phyloP scores from a whole-genome alignment of 257 asterid genomes.

The Oldenlandia corymbosa region DNA sequence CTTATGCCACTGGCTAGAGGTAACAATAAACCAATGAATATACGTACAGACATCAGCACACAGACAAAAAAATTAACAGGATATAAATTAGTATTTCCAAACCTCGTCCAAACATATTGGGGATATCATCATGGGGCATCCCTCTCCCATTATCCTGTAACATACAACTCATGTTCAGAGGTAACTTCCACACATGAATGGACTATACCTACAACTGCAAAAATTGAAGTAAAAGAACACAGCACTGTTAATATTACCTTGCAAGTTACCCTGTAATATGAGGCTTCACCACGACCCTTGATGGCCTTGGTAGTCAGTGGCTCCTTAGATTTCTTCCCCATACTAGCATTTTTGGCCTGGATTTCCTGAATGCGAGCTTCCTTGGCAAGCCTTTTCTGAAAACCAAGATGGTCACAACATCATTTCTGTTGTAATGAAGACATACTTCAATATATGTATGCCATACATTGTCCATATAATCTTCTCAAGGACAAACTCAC shows the following conservation, averaged over 20 bases:
- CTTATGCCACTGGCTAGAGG: background rate
- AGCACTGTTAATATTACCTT: slow-evolving; percentile 40
- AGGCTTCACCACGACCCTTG: slow-evolving; percentile 81
- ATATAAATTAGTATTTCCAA: background rate
- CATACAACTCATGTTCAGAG: slow-evolving; percentile 10
- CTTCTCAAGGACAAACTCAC: too few species aligned
- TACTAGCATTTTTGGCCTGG: slow-evolving; percentile 70
- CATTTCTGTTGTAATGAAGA: background rate
- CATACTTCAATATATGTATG: too few species aligned
- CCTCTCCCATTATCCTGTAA: slow-evolving; percentile 91
- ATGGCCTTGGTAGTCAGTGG: slow-evolving; percentile 36
- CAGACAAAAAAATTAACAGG: background rate
- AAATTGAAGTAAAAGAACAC: background rate
- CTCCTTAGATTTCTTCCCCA: slow-evolving; percentile 73
- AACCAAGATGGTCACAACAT: slow-evolving; percentile 2
- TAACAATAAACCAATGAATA: background rate
- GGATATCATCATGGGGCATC: slow-evolving; percentile 96
- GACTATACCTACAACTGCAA: slow-evolving; percentile 8
- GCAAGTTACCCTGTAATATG: slow-evolving; percentile 71
- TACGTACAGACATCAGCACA: background rate
- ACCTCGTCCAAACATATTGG: slow-evolving; percentile 98
- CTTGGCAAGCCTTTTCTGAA: slow-evolving; percentile 86
- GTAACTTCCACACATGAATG: background rate
- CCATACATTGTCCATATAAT: too few species aligned
- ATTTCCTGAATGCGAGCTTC: slow-evolving; percentile 78